Evolutionary conservation across 441 rosid species (phyloP), one percentile per base, ranked within the genome.

Genomic region (Pelargonium australe): DNA sequence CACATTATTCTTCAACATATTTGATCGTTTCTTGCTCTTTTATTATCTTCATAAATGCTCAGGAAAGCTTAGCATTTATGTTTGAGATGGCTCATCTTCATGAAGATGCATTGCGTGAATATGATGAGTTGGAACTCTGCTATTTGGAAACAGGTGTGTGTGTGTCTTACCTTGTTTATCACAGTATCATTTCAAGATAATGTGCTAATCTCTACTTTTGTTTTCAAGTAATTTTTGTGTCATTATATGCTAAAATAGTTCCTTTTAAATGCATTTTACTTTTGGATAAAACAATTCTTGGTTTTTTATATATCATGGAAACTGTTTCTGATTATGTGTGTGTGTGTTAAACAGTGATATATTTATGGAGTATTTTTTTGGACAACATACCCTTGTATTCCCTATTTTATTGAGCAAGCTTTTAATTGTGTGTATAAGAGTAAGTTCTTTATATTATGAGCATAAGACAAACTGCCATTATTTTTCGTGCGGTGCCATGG

Each of bases 61-160:
- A 95, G 99, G 99, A 95, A 88, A 95, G 98, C 85, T 82, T 95
- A 85, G 99, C 99, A 69, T 95, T 95, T 84, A 90, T 92, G 85
- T 90, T 95, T 83, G 99, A 95, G 83, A 89, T 95, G 92, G 90
- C 98, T 76, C 86, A 90, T 80, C 95, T 95, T 80, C 84, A 92
- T 74, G 99, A 95, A 76, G 99, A 95, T 79, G 99, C 97, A 63
- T 75, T 95, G 63, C 91, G 97, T 58, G 98, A 95, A 85, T 95
- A 95, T 75, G 99, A 95, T 68, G 99, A 92, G 79, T 75, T 95
- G 68, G 99, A 95, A 80, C 90, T 89, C 75, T 92, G 99, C 88
- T 92, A 89, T 83, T 79, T 81, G 81, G 99, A 95, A 84, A 90
- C 98, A 86, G 97, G 98, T 20, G 23, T 20, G 23, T 95, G 53